Conservation (phyloP, 768 basidiomycete species). For the Lentinula guzmanii region DNA sequence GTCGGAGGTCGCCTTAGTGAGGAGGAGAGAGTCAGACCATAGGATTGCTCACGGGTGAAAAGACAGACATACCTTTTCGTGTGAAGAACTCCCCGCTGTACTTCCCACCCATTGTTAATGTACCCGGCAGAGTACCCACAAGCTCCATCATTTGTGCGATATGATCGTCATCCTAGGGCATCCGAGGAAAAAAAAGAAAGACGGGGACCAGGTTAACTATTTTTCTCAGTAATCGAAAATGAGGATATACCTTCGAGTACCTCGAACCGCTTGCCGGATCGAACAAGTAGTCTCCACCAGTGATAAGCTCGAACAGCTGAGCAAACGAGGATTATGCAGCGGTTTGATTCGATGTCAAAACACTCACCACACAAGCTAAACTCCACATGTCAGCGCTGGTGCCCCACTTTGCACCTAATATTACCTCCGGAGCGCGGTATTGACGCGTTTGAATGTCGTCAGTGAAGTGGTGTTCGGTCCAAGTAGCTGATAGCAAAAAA, state of each 20-base stretch:
- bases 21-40: background rate
- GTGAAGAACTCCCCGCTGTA: slow-evolving; percentile 95
- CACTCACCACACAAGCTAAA: slow-evolving; percentile 84
- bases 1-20: slow-evolving; percentile 67
- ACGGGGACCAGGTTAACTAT: background rate
- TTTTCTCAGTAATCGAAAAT: background rate
- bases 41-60: background rate
- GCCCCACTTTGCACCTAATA: slow-evolving; percentile 94
- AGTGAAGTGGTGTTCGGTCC: slow-evolving; percentile 95
- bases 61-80: slow-evolving; percentile 65
- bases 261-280: slow-evolving; percentile 93
- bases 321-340: background rate
- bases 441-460: slow-evolving; percentile 98
- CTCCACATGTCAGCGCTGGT: slow-evolving; percentile 96
- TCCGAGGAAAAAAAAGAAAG: background rate
- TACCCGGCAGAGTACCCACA: slow-evolving; percentile 82
- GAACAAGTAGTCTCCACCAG: slow-evolving; percentile 96
- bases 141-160: slow-evolving; percentile 98
- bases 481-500: slow-evolving; percentile 49
- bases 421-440: slow-evolving; percentile 96
- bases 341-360: background rate
- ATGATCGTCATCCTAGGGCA: slow-evolving; percentile 72
- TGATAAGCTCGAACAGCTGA: slow-evolving; percentile 91
- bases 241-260: slow-evolving; percentile 60
- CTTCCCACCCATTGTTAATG: slow-evolving; percentile 83